phyloP scores from a whole-genome alignment of 2,329 filamentous ascomycete genomes.

The Nemania diffusa region DNA sequence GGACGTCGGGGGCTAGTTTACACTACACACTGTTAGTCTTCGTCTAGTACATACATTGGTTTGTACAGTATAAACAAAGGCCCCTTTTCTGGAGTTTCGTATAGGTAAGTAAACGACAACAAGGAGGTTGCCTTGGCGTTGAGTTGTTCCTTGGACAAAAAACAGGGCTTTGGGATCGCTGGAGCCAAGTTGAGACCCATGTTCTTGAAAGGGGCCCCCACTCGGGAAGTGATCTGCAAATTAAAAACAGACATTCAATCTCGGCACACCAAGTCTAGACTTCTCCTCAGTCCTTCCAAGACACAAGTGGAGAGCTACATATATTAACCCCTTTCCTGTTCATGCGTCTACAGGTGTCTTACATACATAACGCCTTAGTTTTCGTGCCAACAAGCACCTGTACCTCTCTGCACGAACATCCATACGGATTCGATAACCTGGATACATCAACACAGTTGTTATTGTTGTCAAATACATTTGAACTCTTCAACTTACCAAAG shows the following conservation, averaged over 20 bases:
- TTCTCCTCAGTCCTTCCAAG: background rate
- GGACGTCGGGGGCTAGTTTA: constrained; percentile 7
- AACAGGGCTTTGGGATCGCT: constrained; percentile 10
- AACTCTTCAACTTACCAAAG: background rate
- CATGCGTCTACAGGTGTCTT: background rate
- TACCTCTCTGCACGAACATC: no score
- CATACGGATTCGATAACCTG: no score
- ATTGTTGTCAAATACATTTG: background rate
- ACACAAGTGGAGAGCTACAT: constrained; percentile 1
- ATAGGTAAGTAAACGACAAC: no score
- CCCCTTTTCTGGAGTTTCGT: constrained; percentile 29
- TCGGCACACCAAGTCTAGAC: constrained; percentile 24
- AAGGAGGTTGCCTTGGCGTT: constrained; percentile 5
- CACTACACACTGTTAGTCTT: no score
- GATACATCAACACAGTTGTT: no score
- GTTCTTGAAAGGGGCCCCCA: constrained; percentile 13
- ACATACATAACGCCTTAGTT: no score
- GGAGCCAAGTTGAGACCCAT: background rate
- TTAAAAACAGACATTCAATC: constrained; percentile 21
- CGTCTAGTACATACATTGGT: no score
- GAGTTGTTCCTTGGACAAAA: constrained; percentile 12
- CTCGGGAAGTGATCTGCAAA: constrained; percentile 17
- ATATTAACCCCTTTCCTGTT: constrained; percentile 29
- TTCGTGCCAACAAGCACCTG: no score
- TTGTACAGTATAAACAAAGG: no score